Base-by-base conservation (phyloP, 768 basidiomycete species). In the Boletus reticuloceps region DNA sequence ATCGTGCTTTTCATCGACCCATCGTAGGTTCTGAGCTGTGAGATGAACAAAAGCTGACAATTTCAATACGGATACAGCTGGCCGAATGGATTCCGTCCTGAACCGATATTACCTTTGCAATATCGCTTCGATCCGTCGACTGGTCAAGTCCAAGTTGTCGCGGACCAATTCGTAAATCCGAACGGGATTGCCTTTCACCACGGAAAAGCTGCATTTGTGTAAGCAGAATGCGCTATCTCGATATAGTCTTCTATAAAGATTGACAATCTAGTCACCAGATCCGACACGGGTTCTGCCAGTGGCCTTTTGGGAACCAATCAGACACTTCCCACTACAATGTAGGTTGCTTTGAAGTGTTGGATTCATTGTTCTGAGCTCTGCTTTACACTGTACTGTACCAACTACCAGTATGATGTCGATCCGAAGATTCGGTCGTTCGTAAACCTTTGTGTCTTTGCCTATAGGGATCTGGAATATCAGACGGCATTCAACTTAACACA, bases 1-100 rank as follows among this genome's bases (percentile, higher is more conserved):
- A 80, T 81, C 42, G 59, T 92, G 3, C 91, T 86, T 72, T 91
- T 93, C 69, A 92, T 90, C 0, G 91, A 92, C 59, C 77, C 79
- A 8, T 73, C 75, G 81, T 91, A 72, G 39, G 82, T 78, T 13
- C n/a, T 22, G n/a, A 20, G 1, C 3, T 20, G 12, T 2, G 25
- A 5, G n/a, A 2, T 16, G 25, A n/a, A 3, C 14, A 36, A 34
- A 48, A 17, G 19, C 16, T 59, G 45, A 63, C 9, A 10, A 13
- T 9, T 8, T 38, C 49, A 38, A 12, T 9, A 31, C 57, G 86
- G 88, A 12, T 9, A 31, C 57, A 86, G 88, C 2, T 87, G 77
- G 63, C 50, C 86, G 29, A 80, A 81, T 58, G 72, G 76, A 50
- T 91, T 91, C 77, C 82, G 89, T 45, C 82, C 86, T 1, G 58